phyloP scores from a whole-genome alignment of 2,329 filamentous ascomycete species.

The Cryphonectria parasitica region DNA sequence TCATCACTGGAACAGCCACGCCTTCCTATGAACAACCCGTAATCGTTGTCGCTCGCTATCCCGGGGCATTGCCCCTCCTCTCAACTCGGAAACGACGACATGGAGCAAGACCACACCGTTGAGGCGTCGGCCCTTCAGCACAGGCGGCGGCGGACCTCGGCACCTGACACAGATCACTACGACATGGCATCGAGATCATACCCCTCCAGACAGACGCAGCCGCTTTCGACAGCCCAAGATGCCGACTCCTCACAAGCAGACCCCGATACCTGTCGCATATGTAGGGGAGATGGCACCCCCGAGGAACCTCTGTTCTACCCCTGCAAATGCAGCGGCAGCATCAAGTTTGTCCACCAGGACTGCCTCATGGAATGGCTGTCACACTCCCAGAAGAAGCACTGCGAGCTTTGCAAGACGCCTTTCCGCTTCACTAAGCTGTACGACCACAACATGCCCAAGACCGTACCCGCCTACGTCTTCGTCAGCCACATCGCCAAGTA shows the following conservation, averaged over 20 bases:
- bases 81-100: constrained; percentile 15
- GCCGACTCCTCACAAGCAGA: constrained; percentile 43
- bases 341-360: constrained; percentile 97
- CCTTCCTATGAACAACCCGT: constrained; percentile 25
- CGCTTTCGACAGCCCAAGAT: constrained; percentile 19
- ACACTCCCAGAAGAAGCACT: constrained; percentile 99
- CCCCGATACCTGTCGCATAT: constrained; percentile 93
- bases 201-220: constrained; percentile 9
- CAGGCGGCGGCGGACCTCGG: constrained; percentile 20
- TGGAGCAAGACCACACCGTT: constrained; percentile 22
- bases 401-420: constrained; percentile 97
- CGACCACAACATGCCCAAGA: constrained; percentile 87
- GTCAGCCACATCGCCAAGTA: constrained; percentile 77
- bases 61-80: constrained; percentile 28
- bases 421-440: constrained; percentile 99
- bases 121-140: constrained; percentile 24
- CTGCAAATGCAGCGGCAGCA: constrained; percentile 98
- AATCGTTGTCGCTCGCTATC: constrained; percentile 18
- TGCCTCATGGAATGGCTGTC: constrained; percentile 99
- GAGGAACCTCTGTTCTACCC: constrained; percentile 93
- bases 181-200: constrained; percentile 12
- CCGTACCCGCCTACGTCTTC: constrained; percentile 81
- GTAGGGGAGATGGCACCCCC: constrained; percentile 80
- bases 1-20: not conserved
- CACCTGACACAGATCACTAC: constrained; percentile 12